phyloP scores from a whole-genome alignment of 2,329 filamentous ascomycete genomes.

The Trichoderma atrobrunneum region DNA sequence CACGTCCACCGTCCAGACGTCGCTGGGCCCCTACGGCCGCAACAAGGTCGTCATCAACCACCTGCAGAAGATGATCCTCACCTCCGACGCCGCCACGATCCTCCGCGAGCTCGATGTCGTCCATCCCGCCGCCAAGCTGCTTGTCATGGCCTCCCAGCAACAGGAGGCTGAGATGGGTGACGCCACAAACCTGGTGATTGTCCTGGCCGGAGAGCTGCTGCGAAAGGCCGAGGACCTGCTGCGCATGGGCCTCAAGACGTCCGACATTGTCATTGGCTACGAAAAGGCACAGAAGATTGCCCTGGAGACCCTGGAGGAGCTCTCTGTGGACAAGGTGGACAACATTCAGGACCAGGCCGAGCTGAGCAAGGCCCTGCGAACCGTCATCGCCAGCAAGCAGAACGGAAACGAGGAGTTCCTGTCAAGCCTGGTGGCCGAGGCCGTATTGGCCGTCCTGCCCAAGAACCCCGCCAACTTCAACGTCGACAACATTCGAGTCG shows the following conservation, averaged over 20 bases:
- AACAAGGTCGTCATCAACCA: conserved; percentile 99
- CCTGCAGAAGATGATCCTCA: conserved; percentile 98
- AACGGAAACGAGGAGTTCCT: conserved; percentile 88
- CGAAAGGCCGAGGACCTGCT: conserved; percentile 97
- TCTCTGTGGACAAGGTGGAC: conserved; percentile 86
- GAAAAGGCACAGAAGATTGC: conserved; percentile 91
- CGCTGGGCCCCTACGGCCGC: conserved; percentile 91
- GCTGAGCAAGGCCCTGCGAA: conserved; percentile 91
- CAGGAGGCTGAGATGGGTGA: conserved; percentile 99
- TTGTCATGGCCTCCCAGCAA: conserved; percentile 98
- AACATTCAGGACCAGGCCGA: conserved; percentile 78
- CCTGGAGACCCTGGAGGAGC: conserved; percentile 78
- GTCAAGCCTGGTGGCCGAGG: conserved; percentile 81
- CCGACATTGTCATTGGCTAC: conserved; percentile 93
- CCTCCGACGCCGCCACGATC: conserved; percentile 96
- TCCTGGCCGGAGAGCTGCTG: conserved; percentile 90
- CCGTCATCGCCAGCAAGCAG: conserved; percentile 95
- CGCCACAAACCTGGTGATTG: conserved; percentile 94
- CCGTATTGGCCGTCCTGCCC: conserved; percentile 80
- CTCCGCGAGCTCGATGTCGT: conserved; percentile 96
- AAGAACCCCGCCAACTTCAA: conserved; percentile 97
- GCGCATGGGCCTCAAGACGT: conserved; percentile 96
- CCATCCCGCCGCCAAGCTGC: conserved; percentile 92
- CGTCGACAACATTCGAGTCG: conserved; percentile 96
- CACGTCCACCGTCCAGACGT: conserved; percentile 93